These are phyloP conservation scores for Suillus subalutaceus DNA, from an alignment of 768 basidiomycete species.

Conservation along the genomic window DNA sequence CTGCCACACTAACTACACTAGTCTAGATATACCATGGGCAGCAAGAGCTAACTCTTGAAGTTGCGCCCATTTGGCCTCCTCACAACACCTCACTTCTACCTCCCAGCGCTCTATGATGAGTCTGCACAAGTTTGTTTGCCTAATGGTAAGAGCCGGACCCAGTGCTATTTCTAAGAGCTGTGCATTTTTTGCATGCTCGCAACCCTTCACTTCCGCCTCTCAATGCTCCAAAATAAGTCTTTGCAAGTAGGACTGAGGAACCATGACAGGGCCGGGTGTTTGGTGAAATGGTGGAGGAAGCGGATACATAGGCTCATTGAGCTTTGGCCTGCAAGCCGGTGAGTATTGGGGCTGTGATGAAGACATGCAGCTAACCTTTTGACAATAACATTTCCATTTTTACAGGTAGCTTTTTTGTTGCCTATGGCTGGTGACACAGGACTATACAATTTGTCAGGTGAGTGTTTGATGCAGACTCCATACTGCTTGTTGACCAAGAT, in stretches of 20 bases:
- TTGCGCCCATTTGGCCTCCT: neutral
- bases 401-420: neutral
- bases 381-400: neutral
- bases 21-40: neutral
- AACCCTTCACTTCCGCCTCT: neutral
- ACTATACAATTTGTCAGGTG: constrained; percentile 3
- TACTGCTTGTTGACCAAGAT: neutral
- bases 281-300: neutral
- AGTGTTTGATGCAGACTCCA: neutral
- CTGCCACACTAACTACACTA: neutral
- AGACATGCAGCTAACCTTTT: constrained; percentile 3
- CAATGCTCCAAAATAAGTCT: neutral
- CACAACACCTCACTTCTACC: neutral
- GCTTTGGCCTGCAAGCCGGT: neutral
- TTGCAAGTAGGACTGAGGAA: neutral
- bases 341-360: neutral
- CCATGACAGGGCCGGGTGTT: neutral
- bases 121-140: neutral
- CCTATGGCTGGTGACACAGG: neutral
- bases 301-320: neutral
- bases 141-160: neutral
- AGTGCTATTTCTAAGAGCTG: neutral
- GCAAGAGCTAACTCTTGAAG: neutral
- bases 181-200: neutral
- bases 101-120: neutral